Percentiles rank a stretch among this genome's conserved stretches.
Evolutionary conservation across 1,139 yeast genomes (phyloP).

Genomic region (Pichia inconspicua): DNA sequence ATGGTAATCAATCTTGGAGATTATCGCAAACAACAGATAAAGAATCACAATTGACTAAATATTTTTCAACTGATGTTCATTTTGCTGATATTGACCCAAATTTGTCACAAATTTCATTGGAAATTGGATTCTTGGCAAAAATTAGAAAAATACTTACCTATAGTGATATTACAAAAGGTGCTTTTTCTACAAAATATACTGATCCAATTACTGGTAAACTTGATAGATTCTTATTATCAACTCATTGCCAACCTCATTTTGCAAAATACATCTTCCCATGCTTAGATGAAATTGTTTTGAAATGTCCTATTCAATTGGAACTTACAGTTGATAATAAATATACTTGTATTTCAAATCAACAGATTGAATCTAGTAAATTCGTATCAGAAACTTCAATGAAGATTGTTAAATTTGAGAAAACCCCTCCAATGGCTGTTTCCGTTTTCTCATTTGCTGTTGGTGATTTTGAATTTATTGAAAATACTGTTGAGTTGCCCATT

Average conservation of each 20-base stretch:
- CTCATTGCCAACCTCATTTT: constrained; percentile 64
- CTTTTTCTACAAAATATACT: constrained; percentile 57
- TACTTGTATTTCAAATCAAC: constrained; percentile 44
- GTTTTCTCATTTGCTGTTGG: constrained; percentile 63
- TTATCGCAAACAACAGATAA: constrained; percentile 29
- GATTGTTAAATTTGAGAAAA: constrained; percentile 37
- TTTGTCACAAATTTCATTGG: constrained; percentile 1
- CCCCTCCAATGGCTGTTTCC: constrained; percentile 55
- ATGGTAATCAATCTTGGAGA: constrained; percentile 4
- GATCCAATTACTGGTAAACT: constrained; percentile 42
- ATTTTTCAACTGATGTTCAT: constrained; percentile 15
- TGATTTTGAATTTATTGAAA: constrained; percentile 47
- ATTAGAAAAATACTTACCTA: constrained; percentile 48
- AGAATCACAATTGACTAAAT: constrained; percentile 31
- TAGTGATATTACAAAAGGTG: constrained; percentile 53
- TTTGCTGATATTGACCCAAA: constrained; percentile 7
- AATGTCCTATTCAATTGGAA: constrained; percentile 42
- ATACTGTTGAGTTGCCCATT: constrained; percentile 22
- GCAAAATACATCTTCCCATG: constrained; percentile 59
- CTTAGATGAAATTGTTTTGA: constrained; percentile 52
- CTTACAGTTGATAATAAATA: constrained; percentile 39
- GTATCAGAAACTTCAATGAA: constrained; percentile 23
- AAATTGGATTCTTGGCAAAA: constrained; percentile 42
- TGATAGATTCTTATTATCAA: constrained; percentile 46
- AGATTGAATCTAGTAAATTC: constrained; percentile 23